These are phyloP conservation scores for Lactarius deliciosus DNA, from an alignment of 768 basidiomycete species.

Conservation along the genomic window DNA sequence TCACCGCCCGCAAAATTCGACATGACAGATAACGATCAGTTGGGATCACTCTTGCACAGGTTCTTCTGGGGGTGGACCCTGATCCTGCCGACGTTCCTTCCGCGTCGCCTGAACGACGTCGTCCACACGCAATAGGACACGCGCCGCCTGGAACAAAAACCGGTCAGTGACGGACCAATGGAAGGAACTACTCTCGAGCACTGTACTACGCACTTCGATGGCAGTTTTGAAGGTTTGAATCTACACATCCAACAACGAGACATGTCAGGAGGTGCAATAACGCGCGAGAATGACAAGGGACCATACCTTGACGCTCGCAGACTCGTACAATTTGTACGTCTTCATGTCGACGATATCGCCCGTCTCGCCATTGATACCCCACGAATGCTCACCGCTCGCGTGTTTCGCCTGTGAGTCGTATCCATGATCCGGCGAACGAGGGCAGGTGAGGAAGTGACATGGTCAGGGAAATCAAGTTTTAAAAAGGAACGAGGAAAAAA, in stretches of 20 bases:
- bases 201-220: constrained; percentile 63
- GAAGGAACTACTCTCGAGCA: background rate
- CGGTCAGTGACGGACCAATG: background rate
- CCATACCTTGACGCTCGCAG: constrained; percentile 87
- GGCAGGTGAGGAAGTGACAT: too few species aligned
- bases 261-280: background rate
- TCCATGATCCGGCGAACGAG: background rate
- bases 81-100: constrained; percentile 62
- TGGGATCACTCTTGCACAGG: constrained; percentile 45
- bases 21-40: background rate
- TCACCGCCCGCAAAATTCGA: background rate
- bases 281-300: background rate
- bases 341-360: constrained; percentile 98
- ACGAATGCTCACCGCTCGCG: constrained; percentile 84
- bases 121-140: constrained; percentile 89
- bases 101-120: constrained; percentile 90
- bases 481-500: constrained; percentile 8
- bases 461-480: constrained; percentile 33
- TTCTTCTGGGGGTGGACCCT: constrained; percentile 50
- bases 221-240: constrained; percentile 97
- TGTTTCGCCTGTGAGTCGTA: constrained; percentile 77
- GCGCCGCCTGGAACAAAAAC: constrained; percentile 58
- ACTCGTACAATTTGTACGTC: constrained; percentile 89
- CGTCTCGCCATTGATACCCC: constrained; percentile 95
- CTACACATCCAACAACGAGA: constrained; percentile 37